Evolutionary conservation across 495 filamentous ascomycete genomes (phyloP), one percentile per base, ranked within the genome.

Genomic region (Wilcoxina mikolae): DNA sequence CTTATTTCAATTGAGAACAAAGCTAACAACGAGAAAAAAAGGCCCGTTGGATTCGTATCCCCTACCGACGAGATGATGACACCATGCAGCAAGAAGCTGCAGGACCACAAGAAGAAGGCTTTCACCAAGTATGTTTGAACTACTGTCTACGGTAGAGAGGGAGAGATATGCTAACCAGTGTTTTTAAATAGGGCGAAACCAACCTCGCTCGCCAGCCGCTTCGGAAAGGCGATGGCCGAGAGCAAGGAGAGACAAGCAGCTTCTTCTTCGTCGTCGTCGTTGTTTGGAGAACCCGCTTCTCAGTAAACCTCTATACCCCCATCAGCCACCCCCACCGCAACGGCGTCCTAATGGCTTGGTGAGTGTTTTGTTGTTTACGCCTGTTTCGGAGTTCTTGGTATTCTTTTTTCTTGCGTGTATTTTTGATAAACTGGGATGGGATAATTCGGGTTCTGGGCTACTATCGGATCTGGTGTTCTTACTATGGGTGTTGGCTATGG

Each of bases 11-110:
- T 7, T 45, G 42, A 7, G 7, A 45, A 45, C 10, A 18, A 45
- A 45, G 20, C 42, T 31, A 58, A 27, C 20, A n/a, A n/a, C n/a
- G n/a, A n/a, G n/a, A n/a, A 10, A 28, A 3, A 43, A 24, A 64
- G 60, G 29, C 50, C 38, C 51, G 70, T 75, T 53, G 68, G 70
- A 39, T 85, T 85, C 67, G 70, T 83, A 53, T 83, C 79, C 28
- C 83, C 83, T 0, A 83, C 80, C 2, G 83, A 87, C 56, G 74
- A 78, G 51, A 80, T 87, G 63, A 77, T 85, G 77, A 83, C 78
- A 38, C 83, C 83, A 0, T 80, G 79, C 51, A 80, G 77, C 26
- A 77, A 81, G 70, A 87, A 87, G 58, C 65, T 87, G 61, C 74
- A 71, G 45, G 75, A 78, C 33, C 74, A 82, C 60, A 84, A 84